Evolutionary conservation across 176 grass and related monocot species (phyloP).

Genomic region (Zoysia pacifica): DNA sequence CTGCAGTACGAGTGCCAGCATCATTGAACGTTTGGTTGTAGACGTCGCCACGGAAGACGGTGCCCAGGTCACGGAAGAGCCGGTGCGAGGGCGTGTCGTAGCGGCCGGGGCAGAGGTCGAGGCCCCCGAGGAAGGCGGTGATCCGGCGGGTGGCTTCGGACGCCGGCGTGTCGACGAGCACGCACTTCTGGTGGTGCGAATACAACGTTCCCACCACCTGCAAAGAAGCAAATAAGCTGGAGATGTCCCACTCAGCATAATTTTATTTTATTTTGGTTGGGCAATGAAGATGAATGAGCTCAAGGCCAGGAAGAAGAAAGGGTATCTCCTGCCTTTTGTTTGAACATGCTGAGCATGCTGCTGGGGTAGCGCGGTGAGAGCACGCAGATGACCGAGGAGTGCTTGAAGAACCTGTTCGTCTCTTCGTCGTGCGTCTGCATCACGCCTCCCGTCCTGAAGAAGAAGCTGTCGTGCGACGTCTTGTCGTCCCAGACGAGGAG

Average conservation of each 20-base stretch:
- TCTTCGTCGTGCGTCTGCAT: conserved; percentile 79
- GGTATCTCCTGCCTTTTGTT: conserved; percentile 57
- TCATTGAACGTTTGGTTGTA: conserved; percentile 49
- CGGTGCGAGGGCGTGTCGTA: conserved; percentile 78
- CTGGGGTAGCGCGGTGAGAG: conserved; percentile 75
- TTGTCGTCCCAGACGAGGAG: conserved; percentile 81
- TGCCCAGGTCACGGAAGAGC: conserved; percentile 55
- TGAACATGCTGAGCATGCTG: conserved; percentile 59
- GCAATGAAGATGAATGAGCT: too few relatives aligned
- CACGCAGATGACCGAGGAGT: conserved; percentile 76
- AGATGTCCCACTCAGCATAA: too few relatives aligned
- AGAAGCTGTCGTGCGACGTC: conserved; percentile 47
- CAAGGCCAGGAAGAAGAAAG: too few relatives aligned
- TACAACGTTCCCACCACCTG: conserved; percentile 81
- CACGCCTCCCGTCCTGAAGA: conserved; percentile 39
- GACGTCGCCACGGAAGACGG: conserved; percentile 50
- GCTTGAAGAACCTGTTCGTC: conserved; percentile 62
- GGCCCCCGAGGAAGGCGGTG: conserved; percentile 82
- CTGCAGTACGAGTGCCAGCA: not conserved
- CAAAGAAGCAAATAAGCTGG: not conserved
- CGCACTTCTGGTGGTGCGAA: conserved; percentile 89
- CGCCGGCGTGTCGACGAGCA: conserved; percentile 76
- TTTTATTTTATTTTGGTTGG: too few relatives aligned
- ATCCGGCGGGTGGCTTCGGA: conserved; percentile 54
- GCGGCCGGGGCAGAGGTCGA: conserved; percentile 74